These are phyloP conservation scores for Echites panduratus DNA, from an alignment of 257 asterid species.

Conservation along the genomic window DNA sequence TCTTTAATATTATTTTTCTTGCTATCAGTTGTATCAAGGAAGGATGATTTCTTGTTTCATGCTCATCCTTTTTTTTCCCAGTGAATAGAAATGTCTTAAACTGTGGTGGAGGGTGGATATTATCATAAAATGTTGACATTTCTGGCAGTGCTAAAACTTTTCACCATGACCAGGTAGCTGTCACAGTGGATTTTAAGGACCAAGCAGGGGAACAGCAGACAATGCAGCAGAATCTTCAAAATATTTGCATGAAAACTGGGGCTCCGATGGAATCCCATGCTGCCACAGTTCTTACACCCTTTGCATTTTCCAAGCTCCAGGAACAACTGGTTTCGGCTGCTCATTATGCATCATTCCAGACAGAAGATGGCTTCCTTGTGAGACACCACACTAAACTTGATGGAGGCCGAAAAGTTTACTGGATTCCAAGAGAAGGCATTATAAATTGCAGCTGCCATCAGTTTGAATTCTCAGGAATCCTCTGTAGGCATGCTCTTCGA, in stretches of 20 bases:
- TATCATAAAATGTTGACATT: neutral
- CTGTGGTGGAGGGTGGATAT: neutral
- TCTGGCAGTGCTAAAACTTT: constrained; percentile 2
- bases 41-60: neutral
- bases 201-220: constrained; percentile 95
- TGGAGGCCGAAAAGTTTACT: constrained; percentile 86
- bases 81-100: neutral
- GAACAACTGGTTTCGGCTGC: constrained; percentile 91
- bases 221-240: constrained; percentile 95
- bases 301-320: constrained; percentile 87
- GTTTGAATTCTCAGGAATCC: constrained; percentile 87
- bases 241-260: constrained; percentile 87
- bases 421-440: constrained; percentile 86
- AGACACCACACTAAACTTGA: constrained; percentile 91
- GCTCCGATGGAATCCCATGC: constrained; percentile 99
- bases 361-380: constrained; percentile 71
- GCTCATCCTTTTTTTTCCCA: neutral
- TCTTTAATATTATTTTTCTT: neutral
- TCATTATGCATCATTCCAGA: constrained; percentile 82
- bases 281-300: constrained; percentile 81
- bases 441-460: constrained; percentile 89
- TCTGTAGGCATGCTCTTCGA: constrained; percentile 87
- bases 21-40: neutral
- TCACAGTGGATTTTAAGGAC: constrained; percentile 84
- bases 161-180: constrained; percentile 61